phyloP scores from a whole-genome alignment of 2,329 filamentous ascomycete species.

The Alternaria tenuissima region DNA sequence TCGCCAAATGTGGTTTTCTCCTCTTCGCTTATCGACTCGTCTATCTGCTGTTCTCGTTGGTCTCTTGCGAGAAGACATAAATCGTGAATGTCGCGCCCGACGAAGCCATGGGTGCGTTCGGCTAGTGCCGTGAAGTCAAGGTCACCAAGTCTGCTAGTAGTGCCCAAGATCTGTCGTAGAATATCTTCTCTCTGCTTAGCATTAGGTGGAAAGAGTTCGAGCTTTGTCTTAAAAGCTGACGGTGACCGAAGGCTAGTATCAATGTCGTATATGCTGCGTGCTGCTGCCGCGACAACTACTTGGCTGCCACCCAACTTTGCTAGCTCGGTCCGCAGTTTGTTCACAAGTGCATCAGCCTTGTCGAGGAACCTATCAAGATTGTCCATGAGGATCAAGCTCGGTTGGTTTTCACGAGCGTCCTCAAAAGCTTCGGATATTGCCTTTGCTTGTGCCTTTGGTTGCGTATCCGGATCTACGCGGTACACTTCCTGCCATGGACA shows the following conservation, averaged over 20 bases:
- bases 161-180: conserved; percentile 58
- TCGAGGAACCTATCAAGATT: conserved; percentile 70
- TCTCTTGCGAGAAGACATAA: conserved; percentile 66
- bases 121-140: conserved; percentile 65
- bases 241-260: conserved; percentile 72
- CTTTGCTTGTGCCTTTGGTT: conserved; percentile 57
- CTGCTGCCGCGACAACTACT: conserved; percentile 78
- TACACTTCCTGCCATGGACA: conserved; percentile 76
- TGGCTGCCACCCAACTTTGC: conserved; percentile 63
- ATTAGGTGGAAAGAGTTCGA: conserved; percentile 82
- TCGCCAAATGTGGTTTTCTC: conserved; percentile 33
- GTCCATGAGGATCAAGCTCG: conserved; percentile 82
- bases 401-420: conserved; percentile 72
- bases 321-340: conserved; percentile 46
- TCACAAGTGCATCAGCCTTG: conserved; percentile 41
- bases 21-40: conserved; percentile 28
- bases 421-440: conserved; percentile 74
- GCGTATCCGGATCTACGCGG: conserved; percentile 61
- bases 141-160: conserved; percentile 61
- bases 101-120: conserved; percentile 85
- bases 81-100: conserved; percentile 75
- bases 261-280: conserved; percentile 75
- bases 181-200: conserved; percentile 75
- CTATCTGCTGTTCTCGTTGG: conserved; percentile 34
- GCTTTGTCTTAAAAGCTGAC: conserved; percentile 70